Evolutionary conservation across 225 moss, liverwort and hornwort genomes (phyloP), one percentile per base, ranked within the genome.

Genomic region (Polytrichum commune): DNA sequence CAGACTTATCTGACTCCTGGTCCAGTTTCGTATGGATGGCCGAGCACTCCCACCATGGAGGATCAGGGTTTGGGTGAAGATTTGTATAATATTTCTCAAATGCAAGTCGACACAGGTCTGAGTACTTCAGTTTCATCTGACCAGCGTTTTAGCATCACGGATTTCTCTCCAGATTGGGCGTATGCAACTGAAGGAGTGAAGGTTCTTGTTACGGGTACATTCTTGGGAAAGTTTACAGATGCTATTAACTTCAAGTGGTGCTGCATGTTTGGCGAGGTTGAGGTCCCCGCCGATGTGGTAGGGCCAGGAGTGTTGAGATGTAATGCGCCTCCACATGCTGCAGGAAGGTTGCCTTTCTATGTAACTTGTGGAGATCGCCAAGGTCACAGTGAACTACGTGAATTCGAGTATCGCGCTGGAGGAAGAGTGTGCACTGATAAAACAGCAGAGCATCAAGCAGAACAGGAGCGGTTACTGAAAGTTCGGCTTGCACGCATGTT

Each of bases 221-320:
- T 94, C 46, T 76, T 92, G 80, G 83, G 85, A 30, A 62, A 69
- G 13, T 82, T 78, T 16, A 79, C 79, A 18, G 85, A 83, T 46
- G 79, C 84, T 20, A 60, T 69, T 54, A 81, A 87, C 29, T 74
- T 84, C 32, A 90, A 76, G 60, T 98, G 94, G 94, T 82, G 82
- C 75, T 92, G 94, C 69, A 94, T 98, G 97, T 98, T 98, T 72
- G 97, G 97, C 22, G 88, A 85, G 63, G 67, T 89, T 62, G 97
- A 98, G 82, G 94, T 94, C 29, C 84, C 91, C 79, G 88, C 90
- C 33, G 93, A 94, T 61, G 75, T 91, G 10, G 19, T 98, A 30
- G 76, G 70, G 7, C 64, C 76, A 32, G 87, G 88, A 56, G 80
- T 83, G 64, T 76, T 98, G 29, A 81, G 91, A 53, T 98, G 97